A percentile compares a stretch with the other conserved stretches of the same genome.
Evolutionary conservation across 805 yeast genomes (phyloP).

Genomic region (Scheffersomyces ergatensis): DNA sequence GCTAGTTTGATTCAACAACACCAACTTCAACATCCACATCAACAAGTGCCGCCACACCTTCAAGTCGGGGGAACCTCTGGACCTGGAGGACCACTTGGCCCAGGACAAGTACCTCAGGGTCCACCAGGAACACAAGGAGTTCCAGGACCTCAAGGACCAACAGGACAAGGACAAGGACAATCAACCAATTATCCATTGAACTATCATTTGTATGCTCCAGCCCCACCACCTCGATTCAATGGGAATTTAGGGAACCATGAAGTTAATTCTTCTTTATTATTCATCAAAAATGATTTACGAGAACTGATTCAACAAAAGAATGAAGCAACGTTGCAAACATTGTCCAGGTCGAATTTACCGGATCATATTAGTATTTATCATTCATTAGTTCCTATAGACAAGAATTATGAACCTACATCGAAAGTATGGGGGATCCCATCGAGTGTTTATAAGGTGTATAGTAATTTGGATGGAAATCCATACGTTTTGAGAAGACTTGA

Average conservation of each 20-base stretch:
- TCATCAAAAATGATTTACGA: constrained; percentile 70
- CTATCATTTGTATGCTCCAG: constrained; percentile 87
- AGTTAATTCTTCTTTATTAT: constrained; percentile 64
- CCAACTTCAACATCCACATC: constrained; percentile 1
- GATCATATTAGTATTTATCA: constrained; percentile 68
- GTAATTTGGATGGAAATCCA: constrained; percentile 72
- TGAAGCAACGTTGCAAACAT: constrained; percentile 73
- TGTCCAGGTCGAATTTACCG: constrained; percentile 49
- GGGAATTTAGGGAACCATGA: constrained; percentile 68
- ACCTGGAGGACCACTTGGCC: background rate
- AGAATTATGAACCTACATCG: constrained; percentile 27
- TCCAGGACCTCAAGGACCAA: background rate
- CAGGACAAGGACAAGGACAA: background rate
- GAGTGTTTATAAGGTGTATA: constrained; percentile 74
- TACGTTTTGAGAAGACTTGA: constrained; percentile 78
- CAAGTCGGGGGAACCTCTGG: background rate
- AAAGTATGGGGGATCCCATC: constrained; percentile 53
- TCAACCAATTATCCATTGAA: constrained; percentile 52
- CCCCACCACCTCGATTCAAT: constrained; percentile 71
- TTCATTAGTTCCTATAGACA: constrained; percentile 79
- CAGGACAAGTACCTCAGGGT: no score
- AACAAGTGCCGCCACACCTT: background rate
- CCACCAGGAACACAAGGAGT: no score
- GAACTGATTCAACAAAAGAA: constrained; percentile 69
- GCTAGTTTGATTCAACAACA: background rate